A percentile compares a stretch with the other conserved stretches of the same genome.
These are phyloP conservation scores for Podila verticillata DNA, from an alignment of 192 early-diverging fungal genomes.

Conservation along the genomic window DNA sequence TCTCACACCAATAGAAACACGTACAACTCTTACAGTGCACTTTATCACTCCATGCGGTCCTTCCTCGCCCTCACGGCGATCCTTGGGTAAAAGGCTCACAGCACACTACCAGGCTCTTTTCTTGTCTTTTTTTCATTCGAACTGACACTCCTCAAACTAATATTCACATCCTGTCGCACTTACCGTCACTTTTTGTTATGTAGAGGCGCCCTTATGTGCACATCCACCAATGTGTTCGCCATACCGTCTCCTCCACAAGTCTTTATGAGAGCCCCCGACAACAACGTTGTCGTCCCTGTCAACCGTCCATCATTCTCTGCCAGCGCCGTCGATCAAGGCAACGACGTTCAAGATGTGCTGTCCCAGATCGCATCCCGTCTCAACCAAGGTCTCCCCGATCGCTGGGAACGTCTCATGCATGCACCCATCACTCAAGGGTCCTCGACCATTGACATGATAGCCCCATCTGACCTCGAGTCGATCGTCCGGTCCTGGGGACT, in stretches of 20 bases:
- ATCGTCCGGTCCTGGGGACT: slow-evolving; percentile 15
- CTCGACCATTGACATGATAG: slow-evolving; percentile 7
- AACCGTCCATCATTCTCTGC: slow-evolving; percentile 1
- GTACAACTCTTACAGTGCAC: background rate
- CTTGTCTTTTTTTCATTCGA: too few relatives aligned
- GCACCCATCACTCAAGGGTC: slow-evolving; percentile 9
- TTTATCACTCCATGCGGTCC: slow-evolving; percentile 10
- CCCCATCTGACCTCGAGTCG: slow-evolving; percentile 2
- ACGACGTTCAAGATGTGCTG: slow-evolving; percentile 3
- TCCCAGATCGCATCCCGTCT: slow-evolving; percentile 15
- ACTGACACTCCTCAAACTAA: too few relatives aligned
- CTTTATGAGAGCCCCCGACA: background rate
- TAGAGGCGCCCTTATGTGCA: too few relatives aligned
- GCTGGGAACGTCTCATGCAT: slow-evolving; percentile 26
- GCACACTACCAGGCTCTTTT: background rate
- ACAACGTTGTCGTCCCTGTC: slow-evolving; percentile 1
- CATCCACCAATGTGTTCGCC: too few relatives aligned
- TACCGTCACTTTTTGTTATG: too few relatives aligned
- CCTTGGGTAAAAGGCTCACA: slow-evolving; percentile 8
- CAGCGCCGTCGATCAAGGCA: slow-evolving; percentile 7
- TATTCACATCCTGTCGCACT: too few relatives aligned
- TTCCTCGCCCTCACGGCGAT: slow-evolving; percentile 12
- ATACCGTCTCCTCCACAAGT: background rate
- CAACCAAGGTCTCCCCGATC: slow-evolving; percentile 11
- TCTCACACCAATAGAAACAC: too few relatives aligned